Evolutionary conservation across 2,329 filamentous ascomycete genomes (phyloP).

Genomic region (Penicillium corylophilum): DNA sequence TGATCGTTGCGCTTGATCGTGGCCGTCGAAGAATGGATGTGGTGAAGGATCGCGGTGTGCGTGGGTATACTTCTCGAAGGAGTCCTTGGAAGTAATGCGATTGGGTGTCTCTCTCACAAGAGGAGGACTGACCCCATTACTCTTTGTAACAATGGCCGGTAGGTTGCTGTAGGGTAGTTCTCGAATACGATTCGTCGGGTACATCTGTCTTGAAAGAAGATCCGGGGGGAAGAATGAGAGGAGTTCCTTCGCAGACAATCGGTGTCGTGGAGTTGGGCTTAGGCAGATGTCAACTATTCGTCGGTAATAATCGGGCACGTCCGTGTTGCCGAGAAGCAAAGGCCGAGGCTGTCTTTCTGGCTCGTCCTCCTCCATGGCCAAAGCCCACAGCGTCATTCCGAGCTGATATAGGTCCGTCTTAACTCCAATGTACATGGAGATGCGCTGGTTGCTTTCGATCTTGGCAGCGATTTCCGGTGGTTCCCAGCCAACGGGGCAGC

Average conservation of each 20-base stretch:
- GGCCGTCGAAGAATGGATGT: conserved; percentile 11
- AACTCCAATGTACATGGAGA: conserved; percentile 96
- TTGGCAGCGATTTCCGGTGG: conserved; percentile 85
- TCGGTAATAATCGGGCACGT: conserved; percentile 75
- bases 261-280: conserved; percentile 67
- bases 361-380: conserved; percentile 85
- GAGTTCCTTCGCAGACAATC: conserved; percentile 71
- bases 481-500: conserved; percentile 98
- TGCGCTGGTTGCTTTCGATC: conserved; percentile 82
- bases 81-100: background rate
- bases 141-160: conserved; percentile 7
- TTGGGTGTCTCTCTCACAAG: background rate
- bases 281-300: conserved; percentile 75
- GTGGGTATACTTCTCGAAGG: conserved; percentile 4
- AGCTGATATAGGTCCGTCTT: conserved; percentile 96
- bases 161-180: background rate
- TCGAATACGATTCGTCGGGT: conserved; percentile 5
- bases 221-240: conserved; percentile 64
- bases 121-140: conserved; percentile 5
- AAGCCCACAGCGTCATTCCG: conserved; percentile 93
- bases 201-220: conserved; percentile 11
- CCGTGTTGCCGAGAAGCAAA: conserved; percentile 55
- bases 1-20: conserved; percentile 19
- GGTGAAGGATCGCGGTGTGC: conserved; percentile 2
- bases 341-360: conserved; percentile 78